phyloP scores from a whole-genome alignment of 2,329 filamentous ascomycete genomes.

The Aureobasidium sp. region DNA sequence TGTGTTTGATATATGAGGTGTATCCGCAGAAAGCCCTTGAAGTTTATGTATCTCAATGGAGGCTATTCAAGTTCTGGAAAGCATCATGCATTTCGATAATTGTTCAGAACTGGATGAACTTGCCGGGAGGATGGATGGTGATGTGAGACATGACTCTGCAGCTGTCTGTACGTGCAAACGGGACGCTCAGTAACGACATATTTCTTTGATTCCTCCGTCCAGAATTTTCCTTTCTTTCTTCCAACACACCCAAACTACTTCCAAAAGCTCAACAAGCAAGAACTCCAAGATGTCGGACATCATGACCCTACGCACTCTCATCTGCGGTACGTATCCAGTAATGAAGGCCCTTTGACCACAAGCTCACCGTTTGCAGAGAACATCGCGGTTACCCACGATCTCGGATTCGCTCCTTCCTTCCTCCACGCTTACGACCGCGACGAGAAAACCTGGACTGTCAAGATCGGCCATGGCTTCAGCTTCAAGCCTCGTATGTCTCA shows the following conservation, averaged over 20 bases:
- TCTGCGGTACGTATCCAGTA: neutral
- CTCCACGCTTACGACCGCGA: neutral
- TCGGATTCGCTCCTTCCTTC: neutral
- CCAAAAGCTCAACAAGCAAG: neutral
- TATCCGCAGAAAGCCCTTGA: neutral
- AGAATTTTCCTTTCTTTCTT: neutral
- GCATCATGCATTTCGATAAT: neutral
- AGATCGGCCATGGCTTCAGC: neutral
- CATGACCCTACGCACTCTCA: neutral
- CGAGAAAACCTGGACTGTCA: neutral
- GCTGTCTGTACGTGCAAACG: neutral
- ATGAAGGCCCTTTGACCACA: neutral
- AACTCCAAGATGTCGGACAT: neutral
- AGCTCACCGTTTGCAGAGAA: neutral
- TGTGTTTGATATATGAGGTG: neutral
- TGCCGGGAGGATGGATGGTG: too few species aligned
- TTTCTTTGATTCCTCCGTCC: neutral
- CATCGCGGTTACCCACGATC: neutral
- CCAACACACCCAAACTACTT: too few species aligned
- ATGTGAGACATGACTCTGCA: too few species aligned
- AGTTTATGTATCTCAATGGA: neutral
- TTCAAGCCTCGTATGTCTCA: neutral
- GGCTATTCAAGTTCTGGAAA: neutral
- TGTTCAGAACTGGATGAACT: too few species aligned
- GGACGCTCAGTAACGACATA: neutral